Conservation (phyloP, 345 rosid genomes). For the Citrus trifoliata region DNA sequence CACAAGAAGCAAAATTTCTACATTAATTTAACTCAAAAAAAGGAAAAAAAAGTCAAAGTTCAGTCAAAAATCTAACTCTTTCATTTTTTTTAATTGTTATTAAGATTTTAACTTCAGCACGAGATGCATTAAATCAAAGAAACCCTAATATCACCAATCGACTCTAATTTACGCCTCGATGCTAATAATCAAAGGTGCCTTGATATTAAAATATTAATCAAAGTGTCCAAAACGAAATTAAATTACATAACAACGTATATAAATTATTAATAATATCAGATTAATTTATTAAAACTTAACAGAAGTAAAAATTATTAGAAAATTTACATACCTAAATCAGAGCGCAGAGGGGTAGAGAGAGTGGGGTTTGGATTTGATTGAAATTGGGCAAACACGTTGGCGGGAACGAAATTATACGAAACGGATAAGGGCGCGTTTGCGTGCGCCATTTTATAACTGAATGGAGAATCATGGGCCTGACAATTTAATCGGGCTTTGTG, state of each 20-base stretch:
- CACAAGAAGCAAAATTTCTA: too few relatives aligned
- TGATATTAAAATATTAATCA: neutral
- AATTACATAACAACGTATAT: neutral
- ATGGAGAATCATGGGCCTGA: neutral
- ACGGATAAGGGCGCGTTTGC: neutral
- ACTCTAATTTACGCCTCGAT: neutral
- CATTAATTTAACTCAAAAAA: neutral
- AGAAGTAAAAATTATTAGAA: neutral
- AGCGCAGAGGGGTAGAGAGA: neutral
- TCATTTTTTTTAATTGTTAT: neutral
- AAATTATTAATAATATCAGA: neutral
- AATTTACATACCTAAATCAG: neutral
- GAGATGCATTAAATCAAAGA: neutral
- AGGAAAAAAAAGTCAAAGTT: neutral
- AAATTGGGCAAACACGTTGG: conserved; percentile 1
- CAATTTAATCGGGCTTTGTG: too few relatives aligned
- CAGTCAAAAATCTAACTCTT: neutral
- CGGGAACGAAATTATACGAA: conserved; percentile 3
- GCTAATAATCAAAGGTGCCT: neutral
- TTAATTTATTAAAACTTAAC: neutral
- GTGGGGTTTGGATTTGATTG: neutral
- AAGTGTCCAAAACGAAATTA: neutral
- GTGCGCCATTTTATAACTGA: neutral
- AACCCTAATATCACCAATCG: neutral
- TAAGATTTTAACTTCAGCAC: neutral